Conservation (phyloP, 1,139 yeast genomes). For the Kodamaea fungicola region DNA sequence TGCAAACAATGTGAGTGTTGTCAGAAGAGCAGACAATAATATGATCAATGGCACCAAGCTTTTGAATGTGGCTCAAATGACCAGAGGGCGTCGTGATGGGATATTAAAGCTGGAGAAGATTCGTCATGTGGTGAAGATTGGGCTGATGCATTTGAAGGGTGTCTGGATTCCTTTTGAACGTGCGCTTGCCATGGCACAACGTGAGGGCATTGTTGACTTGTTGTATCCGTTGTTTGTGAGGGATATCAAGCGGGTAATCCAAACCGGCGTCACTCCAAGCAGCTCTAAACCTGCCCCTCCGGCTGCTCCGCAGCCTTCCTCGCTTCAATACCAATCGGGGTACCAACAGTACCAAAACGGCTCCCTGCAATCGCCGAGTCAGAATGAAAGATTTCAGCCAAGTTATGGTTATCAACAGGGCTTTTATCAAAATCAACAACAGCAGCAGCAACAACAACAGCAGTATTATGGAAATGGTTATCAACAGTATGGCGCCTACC, state of each 20-base stretch:
- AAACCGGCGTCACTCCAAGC: slow-evolving; percentile 46
- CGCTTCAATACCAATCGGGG: slow-evolving; percentile 7
- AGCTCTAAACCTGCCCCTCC: slow-evolving; percentile 9
- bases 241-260: slow-evolving; percentile 73
- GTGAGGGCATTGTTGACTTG: slow-evolving; percentile 82
- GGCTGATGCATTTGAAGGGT: slow-evolving; percentile 95
- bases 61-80: slow-evolving; percentile 90
- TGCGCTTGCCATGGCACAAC: slow-evolving; percentile 86
- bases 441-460: slow-evolving; percentile 7
- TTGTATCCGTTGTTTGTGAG: slow-evolving; percentile 86
- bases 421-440: slow-evolving; percentile 9
- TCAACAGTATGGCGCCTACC: slow-evolving; percentile 10
- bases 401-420: slow-evolving; percentile 9
- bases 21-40: slow-evolving; percentile 87
- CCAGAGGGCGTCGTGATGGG: slow-evolving; percentile 95
- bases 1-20: slow-evolving; percentile 87
- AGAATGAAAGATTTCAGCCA: slow-evolving; percentile 12
- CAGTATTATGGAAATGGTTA: slow-evolving; percentile 8
- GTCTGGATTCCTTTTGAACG: slow-evolving; percentile 98
- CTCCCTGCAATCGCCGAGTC: slow-evolving; percentile 3
- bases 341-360: slow-evolving; percentile 1
- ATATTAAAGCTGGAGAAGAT: slow-evolving; percentile 84
- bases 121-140: slow-evolving; percentile 91
- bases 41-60: slow-evolving; percentile 95
- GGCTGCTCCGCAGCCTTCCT: slow-evolving; percentile 5